A percentile compares a stretch with the other conserved stretches of the same genome.
phyloP scores from a whole-genome alignment of 2,329 filamentous ascomycete genomes.

The Aureobasidium sp. region DNA sequence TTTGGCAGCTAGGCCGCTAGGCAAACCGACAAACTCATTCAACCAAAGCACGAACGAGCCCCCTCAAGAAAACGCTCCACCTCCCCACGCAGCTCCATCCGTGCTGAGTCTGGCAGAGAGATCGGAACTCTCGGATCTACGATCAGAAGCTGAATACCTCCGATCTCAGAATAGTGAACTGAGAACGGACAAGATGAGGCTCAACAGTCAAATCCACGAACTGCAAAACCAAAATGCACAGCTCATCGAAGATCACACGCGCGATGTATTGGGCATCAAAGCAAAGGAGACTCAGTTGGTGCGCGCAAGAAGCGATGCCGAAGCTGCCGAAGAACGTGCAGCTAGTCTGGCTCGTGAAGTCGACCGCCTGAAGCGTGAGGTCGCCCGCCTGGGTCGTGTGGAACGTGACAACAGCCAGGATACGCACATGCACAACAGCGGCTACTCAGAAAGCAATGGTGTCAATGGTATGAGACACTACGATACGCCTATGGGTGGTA shows the following conservation, averaged over 20 bases:
- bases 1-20: slow-evolving; percentile 76
- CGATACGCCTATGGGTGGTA: slow-evolving; percentile 7
- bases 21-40: slow-evolving; percentile 61
- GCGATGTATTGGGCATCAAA: slow-evolving; percentile 92
- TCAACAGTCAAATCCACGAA: slow-evolving; percentile 83
- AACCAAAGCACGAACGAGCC: slow-evolving; percentile 44
- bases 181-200: slow-evolving; percentile 70
- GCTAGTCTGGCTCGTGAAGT: slow-evolving; percentile 81
- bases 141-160: slow-evolving; percentile 73
- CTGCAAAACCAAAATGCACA: slow-evolving; percentile 95
- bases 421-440: slow-evolving; percentile 10
- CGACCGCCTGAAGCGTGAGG: slow-evolving; percentile 85
- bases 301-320: slow-evolving; percentile 79
- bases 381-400: slow-evolving; percentile 27
- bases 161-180: slow-evolving; percentile 70
- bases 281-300: slow-evolving; percentile 95
- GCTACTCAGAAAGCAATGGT: slow-evolving; percentile 17
- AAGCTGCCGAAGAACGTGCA: slow-evolving; percentile 79
- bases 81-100: slow-evolving; percentile 41
- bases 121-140: slow-evolving; percentile 85
- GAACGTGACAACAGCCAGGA: slow-evolving; percentile 11
- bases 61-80: slow-evolving; percentile 30
- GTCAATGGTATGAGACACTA: slow-evolving; percentile 17
- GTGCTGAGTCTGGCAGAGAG: slow-evolving; percentile 73
- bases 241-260: slow-evolving; percentile 92